phyloP scores from a whole-genome alignment of 2,329 filamentous ascomycete species.

The Hansfordia pulvinata region DNA sequence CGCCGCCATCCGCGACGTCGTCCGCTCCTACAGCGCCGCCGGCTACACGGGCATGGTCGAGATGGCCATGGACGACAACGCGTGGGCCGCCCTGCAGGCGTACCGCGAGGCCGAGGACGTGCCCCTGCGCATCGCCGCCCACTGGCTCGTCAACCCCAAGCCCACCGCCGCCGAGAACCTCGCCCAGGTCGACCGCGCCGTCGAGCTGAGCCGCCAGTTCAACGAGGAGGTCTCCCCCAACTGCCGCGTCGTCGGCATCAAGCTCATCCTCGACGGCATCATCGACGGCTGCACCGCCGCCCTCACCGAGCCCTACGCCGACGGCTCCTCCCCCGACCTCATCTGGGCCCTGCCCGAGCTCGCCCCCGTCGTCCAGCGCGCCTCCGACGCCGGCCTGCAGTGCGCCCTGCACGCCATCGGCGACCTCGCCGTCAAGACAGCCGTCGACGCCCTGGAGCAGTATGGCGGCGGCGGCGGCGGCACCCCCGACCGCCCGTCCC shows the following conservation, averaged over 20 bases:
- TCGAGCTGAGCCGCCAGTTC: slow-evolving; percentile 29
- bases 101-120: slow-evolving; percentile 19
- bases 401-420: slow-evolving; percentile 54
- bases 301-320: slow-evolving; percentile 42
- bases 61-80: slow-evolving; percentile 45
- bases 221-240: slow-evolving; percentile 28
- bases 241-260: slow-evolving; percentile 42
- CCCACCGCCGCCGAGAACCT: slow-evolving; percentile 28
- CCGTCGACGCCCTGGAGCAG: slow-evolving; percentile 39
- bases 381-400: slow-evolving; percentile 39
- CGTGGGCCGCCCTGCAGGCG: slow-evolving; percentile 34
- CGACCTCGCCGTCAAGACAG: slow-evolving; percentile 41
- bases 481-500: slow-evolving; percentile 26
- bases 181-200: slow-evolving; percentile 34
- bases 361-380: slow-evolving; percentile 36
- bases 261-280: slow-evolving; percentile 51
- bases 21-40: slow-evolving; percentile 30
- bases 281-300: slow-evolving; percentile 53
- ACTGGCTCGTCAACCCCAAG: slow-evolving; percentile 39
- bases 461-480: no score
- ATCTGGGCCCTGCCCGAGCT: slow-evolving; percentile 42
- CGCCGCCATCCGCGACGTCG: slow-evolving; percentile 27
- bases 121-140: slow-evolving; percentile 35
- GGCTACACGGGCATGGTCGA: slow-evolving; percentile 42
- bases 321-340: slow-evolving; percentile 29